Conservation (phyloP, 2,329 filamentous ascomycete genomes). For the Domatiomyces catenatus region DNA sequence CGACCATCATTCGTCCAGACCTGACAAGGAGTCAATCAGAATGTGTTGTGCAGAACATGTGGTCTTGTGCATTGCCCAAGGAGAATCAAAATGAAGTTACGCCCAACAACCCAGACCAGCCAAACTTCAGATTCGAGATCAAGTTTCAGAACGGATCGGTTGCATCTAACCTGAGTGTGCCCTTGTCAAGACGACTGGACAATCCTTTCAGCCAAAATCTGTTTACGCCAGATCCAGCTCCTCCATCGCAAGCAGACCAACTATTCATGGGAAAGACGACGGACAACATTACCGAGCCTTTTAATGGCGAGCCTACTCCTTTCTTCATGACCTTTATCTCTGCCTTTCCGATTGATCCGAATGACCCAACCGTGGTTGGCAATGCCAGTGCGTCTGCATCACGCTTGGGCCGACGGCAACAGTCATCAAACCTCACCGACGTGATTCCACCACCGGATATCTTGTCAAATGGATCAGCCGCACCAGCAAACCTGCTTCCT, state of each 20-base stretch:
- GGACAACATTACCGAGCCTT: slow-evolving; percentile 53
- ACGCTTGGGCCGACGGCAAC: slow-evolving; percentile 14
- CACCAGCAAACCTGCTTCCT: slow-evolving; percentile 57
- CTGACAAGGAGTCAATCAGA: slow-evolving; percentile 47
- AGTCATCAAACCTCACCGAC: slow-evolving; percentile 15
- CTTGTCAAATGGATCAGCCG: slow-evolving; percentile 48
- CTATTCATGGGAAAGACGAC: slow-evolving; percentile 74
- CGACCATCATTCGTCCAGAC: slow-evolving; percentile 61
- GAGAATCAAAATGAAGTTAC: slow-evolving; percentile 51
- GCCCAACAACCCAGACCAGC: slow-evolving; percentile 52
- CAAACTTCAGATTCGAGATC: slow-evolving; percentile 69
- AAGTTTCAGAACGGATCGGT: slow-evolving; percentile 40
- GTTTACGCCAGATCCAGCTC: slow-evolving; percentile 31
- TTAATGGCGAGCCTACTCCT: slow-evolving; percentile 72
- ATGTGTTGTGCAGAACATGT: slow-evolving; percentile 59
- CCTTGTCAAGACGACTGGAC: slow-evolving; percentile 21
- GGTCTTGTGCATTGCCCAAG: slow-evolving; percentile 75
- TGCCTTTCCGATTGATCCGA: slow-evolving; percentile 25
- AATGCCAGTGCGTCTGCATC: slow-evolving; percentile 4
- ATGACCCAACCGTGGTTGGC: slow-evolving; percentile 4
- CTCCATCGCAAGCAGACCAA: slow-evolving; percentile 49
- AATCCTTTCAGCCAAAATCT: slow-evolving; percentile 22
- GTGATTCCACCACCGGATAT: slow-evolving; percentile 12
- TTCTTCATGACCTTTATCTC: slow-evolving; percentile 67
- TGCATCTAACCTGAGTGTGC: slow-evolving; percentile 45